Percentiles rank a stretch among this genome's conserved stretches.
Conservation (phyloP, 2,329 filamentous ascomycete genomes). For the Nakataea oryzae region DNA sequence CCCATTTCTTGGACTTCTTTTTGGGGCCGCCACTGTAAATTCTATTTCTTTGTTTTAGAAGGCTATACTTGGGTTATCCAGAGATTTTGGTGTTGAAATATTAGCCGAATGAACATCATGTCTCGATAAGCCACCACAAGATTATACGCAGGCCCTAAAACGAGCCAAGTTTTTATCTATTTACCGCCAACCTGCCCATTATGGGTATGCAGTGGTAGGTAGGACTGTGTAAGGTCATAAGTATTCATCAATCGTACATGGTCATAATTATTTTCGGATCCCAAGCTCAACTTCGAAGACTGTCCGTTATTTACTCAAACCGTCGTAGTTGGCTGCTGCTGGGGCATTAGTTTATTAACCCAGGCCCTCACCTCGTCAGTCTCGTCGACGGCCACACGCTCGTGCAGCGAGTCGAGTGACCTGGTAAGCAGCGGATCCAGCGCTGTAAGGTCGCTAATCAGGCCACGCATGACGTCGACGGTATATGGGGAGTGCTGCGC, state of each 20-base stretch:
- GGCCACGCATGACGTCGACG: conserved; percentile 22
- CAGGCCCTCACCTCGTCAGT: conserved; percentile 34
- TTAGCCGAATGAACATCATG: no score
- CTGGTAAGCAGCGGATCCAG: conserved; percentile 26
- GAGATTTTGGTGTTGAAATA: not conserved
- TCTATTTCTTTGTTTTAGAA: not conserved
- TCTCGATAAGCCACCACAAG: not conserved
- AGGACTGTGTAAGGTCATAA: not conserved
- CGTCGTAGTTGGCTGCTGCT: not conserved
- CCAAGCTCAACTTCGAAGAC: not conserved
- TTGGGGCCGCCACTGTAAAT: not conserved
- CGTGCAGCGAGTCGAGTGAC: conserved; percentile 30
- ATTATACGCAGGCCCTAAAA: not conserved
- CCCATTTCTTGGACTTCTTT: not conserved
- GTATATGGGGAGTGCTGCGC: conserved; percentile 19
- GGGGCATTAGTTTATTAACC: conserved; percentile 29
- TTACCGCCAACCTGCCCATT: not conserved
- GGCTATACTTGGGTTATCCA: not conserved
- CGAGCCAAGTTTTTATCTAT: not conserved
- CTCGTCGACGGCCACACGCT: conserved; percentile 40
- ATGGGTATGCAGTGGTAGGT: not conserved
- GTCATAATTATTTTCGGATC: not conserved
- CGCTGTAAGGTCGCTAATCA: conserved; percentile 28
- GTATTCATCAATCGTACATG: not conserved
- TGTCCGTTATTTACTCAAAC: not conserved